Percentiles rank a stretch among this genome's conserved stretches.
phyloP scores from a whole-genome alignment of 2,329 filamentous ascomycete genomes.

The Zopfia rhizophila region DNA sequence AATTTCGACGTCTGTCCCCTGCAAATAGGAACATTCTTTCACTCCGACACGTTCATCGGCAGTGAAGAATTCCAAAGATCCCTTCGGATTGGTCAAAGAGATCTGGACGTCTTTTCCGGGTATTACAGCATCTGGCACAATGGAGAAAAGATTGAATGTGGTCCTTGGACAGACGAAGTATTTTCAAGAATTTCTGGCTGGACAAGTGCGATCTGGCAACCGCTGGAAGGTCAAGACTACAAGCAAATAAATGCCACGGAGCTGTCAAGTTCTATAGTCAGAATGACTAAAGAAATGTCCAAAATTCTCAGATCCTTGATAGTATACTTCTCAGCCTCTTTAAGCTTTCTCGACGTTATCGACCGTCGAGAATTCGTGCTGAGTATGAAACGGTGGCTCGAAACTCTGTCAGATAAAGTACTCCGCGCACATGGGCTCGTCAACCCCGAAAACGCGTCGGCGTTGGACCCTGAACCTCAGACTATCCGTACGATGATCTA shows the following conservation, averaged over 20 bases:
- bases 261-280: conserved; percentile 18
- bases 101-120: conserved; percentile 57
- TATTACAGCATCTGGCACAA: conserved; percentile 51
- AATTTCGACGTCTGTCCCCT: conserved; percentile 65
- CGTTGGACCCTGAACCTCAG: not conserved
- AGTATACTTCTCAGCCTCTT: conserved; percentile 59
- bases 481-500: conserved; percentile 36
- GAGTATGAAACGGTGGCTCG: conserved; percentile 54
- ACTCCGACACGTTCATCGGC: conserved; percentile 66
- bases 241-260: not conserved
- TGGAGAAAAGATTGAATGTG: conserved; percentile 56
- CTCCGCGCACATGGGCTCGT: conserved; percentile 27
- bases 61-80: conserved; percentile 64
- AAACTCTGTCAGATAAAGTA: conserved; percentile 41
- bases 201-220: conserved; percentile 17
- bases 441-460: conserved; percentile 13
- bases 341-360: conserved; percentile 65
- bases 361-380: conserved; percentile 61
- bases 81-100: conserved; percentile 45
- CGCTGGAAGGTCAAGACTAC: conserved; percentile 3
- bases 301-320: conserved; percentile 57
- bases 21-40: conserved; percentile 64
- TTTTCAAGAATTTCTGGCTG: conserved; percentile 50
- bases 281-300: too few relatives aligned
- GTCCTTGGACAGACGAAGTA: conserved; percentile 66